These are phyloP conservation scores for Monilinia fructigena DNA, from an alignment of 2,329 filamentous ascomycete species.

Conservation along the genomic window DNA sequence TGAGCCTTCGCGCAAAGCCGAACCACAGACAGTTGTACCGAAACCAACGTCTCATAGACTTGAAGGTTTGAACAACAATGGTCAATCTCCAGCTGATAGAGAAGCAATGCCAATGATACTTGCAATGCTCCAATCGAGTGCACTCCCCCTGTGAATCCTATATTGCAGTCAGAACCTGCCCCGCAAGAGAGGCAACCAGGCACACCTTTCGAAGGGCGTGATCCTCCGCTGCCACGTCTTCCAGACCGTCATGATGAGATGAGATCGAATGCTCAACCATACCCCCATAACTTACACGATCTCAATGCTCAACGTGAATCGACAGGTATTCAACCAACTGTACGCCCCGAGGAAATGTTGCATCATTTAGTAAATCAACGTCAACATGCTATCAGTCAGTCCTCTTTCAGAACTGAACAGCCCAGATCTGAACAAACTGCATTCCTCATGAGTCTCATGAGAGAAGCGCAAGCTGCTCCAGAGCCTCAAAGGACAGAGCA, in stretches of 20 bases:
- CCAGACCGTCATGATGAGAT: conserved; percentile 37
- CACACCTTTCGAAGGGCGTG: conserved; percentile 48
- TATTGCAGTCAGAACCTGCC: conserved; percentile 36
- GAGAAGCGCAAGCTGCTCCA: conserved; percentile 49
- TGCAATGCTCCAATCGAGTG: conserved; percentile 67
- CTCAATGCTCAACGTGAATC: conserved; percentile 49
- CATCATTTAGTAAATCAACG: conserved; percentile 61
- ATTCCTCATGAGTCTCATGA: conserved; percentile 83
- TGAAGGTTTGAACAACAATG: conserved; percentile 27
- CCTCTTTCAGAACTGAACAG: conserved; percentile 48
- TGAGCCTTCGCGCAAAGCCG: conserved; percentile 47
- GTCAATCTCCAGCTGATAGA: conserved; percentile 60
- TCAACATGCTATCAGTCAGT: conserved; percentile 54
- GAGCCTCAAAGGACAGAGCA: conserved; percentile 55
- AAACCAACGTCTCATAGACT: conserved; percentile 35
- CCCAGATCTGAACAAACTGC: conserved; percentile 64
- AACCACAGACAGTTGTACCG: conserved; percentile 48
- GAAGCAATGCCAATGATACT: conserved; percentile 82
- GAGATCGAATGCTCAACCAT: conserved; percentile 37
- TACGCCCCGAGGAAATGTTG: conserved; percentile 58
- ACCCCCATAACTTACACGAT: conserved; percentile 48
- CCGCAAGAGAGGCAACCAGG: conserved; percentile 48
- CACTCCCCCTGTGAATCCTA: conserved; percentile 45
- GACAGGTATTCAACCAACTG: conserved; percentile 41
- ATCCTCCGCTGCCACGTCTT: conserved; percentile 45